Evolutionary conservation across 2,329 filamentous ascomycete genomes (phyloP).

Genomic region (Sporothrix brasiliensis): DNA sequence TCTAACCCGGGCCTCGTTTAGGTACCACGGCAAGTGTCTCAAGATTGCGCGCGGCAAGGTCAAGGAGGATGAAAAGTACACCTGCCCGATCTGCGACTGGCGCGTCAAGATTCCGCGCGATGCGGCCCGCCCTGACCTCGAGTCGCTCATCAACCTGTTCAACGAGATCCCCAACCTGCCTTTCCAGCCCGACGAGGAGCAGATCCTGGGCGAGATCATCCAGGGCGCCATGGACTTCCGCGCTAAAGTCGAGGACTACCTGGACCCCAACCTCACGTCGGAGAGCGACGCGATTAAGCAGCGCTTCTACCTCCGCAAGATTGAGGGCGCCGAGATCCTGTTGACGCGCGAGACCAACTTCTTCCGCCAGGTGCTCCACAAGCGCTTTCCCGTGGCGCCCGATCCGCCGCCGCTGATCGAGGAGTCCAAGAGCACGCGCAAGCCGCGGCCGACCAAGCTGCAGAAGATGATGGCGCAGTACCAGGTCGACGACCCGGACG

Average conservation of each 20-base stretch:
- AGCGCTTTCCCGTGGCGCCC: slow-evolving; percentile 88
- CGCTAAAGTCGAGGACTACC: slow-evolving; percentile 76
- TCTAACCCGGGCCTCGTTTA: slow-evolving; percentile 41
- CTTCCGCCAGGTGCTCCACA: slow-evolving; percentile 92
- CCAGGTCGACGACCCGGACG: slow-evolving; percentile 86
- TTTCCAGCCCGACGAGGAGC: slow-evolving; percentile 95
- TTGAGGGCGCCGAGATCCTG: slow-evolving; percentile 93
- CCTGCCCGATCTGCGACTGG: slow-evolving; percentile 97
- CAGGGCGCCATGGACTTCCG: slow-evolving; percentile 82
- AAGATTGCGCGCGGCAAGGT: slow-evolving; percentile 98
- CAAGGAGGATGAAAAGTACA: slow-evolving; percentile 98
- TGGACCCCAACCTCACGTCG: slow-evolving; percentile 78
- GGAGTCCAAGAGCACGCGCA: slow-evolving; percentile 86
- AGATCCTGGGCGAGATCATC: slow-evolving; percentile 82
- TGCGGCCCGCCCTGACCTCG: slow-evolving; percentile 90
- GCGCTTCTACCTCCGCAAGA: slow-evolving; percentile 93
- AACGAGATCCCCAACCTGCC: slow-evolving; percentile 79
- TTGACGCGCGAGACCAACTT: slow-evolving; percentile 95
- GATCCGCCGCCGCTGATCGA: slow-evolving; percentile 83
- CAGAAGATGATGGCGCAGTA: slow-evolving; percentile 91
- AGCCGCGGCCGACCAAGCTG: slow-evolving; percentile 93
- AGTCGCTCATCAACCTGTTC: slow-evolving; percentile 82
- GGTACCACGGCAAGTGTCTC: slow-evolving; percentile 92
- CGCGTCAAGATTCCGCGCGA: slow-evolving; percentile 95
- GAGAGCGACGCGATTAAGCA: slow-evolving; percentile 80